phyloP scores from a whole-genome alignment of 1,139 yeast species.

The Suhomyces choctaworum region DNA sequence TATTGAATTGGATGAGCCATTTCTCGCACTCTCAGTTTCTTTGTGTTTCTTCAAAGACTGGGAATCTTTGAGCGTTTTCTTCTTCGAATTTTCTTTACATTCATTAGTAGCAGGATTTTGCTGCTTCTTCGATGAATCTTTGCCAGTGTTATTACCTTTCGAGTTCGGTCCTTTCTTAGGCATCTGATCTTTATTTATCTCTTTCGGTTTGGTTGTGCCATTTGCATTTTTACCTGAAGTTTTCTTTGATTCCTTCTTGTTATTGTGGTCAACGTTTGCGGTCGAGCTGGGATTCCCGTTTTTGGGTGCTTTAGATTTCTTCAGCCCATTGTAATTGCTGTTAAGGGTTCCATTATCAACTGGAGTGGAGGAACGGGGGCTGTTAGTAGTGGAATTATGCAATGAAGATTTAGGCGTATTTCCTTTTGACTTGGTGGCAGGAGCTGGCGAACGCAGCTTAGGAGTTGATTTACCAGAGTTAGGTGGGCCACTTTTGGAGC shows the following conservation, averaged over 20 bases:
- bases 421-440: neutral
- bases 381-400: constrained; percentile 2
- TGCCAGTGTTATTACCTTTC: neutral
- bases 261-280: too few relatives aligned
- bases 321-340: too few relatives aligned
- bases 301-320: too few relatives aligned
- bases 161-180: neutral
- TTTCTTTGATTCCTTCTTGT: too few relatives aligned
- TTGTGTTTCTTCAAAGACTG: too few relatives aligned
- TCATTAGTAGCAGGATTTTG: too few relatives aligned
- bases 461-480: constrained; percentile 1
- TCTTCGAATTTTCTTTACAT: neutral
- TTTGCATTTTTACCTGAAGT: neutral
- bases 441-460: neutral
- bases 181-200: neutral
- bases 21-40: too few relatives aligned
- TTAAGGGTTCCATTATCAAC: too few relatives aligned
- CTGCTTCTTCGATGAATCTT: too few relatives aligned
- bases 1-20: too few relatives aligned
- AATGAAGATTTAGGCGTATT: constrained; percentile 7
- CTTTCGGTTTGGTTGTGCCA: neutral
- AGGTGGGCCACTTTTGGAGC: neutral
- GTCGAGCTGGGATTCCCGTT: too few relatives aligned
- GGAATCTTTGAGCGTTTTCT: neutral
- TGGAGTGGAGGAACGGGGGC: constrained; percentile 11